These are phyloP conservation scores for Ogataea paradorogensis DNA, from an alignment of 805 yeast species.

Conservation along the genomic window DNA sequence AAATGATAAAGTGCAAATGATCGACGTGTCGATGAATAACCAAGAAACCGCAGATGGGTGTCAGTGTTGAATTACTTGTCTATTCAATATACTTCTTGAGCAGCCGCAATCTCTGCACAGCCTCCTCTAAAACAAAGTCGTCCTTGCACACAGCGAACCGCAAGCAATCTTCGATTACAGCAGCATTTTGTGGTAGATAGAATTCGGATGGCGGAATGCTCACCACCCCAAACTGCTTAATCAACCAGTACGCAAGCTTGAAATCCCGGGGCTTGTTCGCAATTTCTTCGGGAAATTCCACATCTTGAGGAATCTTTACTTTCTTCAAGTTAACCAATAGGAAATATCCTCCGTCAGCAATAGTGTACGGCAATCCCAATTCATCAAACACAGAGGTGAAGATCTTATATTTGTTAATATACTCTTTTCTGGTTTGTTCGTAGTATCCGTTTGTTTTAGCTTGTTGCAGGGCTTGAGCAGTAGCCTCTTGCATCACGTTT, in stretches of 20 bases:
- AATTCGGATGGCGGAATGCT: constrained; percentile 98
- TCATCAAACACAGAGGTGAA: constrained; percentile 81
- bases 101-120: constrained; percentile 69
- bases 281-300: constrained; percentile 66
- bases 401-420: constrained; percentile 67
- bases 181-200: constrained; percentile 64
- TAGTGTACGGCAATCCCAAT: constrained; percentile 82
- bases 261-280: constrained; percentile 75
- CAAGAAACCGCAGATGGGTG: constrained; percentile 36
- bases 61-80: constrained; percentile 32
- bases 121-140: constrained; percentile 73
- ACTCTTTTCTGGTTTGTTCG: constrained; percentile 62
- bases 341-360: constrained; percentile 92
- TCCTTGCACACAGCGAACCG: constrained; percentile 97
- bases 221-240: constrained; percentile 89
- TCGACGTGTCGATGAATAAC: constrained; percentile 40
- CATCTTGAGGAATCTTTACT: constrained; percentile 69
- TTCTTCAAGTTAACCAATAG: constrained; percentile 83
- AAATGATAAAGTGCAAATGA: constrained; percentile 37
- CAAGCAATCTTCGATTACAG: constrained; percentile 76
- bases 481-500: constrained; percentile 90
- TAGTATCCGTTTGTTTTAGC: constrained; percentile 68
- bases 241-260: constrained; percentile 87
- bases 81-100: constrained; percentile 58
- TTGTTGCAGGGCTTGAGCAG: constrained; percentile 67